A percentile compares a stretch with the other conserved stretches of the same genome.
These are phyloP conservation scores for Microbotryomycetes sp. DNA, from an alignment of 1,284 basidiomycete genomes.

Conservation along the genomic window DNA sequence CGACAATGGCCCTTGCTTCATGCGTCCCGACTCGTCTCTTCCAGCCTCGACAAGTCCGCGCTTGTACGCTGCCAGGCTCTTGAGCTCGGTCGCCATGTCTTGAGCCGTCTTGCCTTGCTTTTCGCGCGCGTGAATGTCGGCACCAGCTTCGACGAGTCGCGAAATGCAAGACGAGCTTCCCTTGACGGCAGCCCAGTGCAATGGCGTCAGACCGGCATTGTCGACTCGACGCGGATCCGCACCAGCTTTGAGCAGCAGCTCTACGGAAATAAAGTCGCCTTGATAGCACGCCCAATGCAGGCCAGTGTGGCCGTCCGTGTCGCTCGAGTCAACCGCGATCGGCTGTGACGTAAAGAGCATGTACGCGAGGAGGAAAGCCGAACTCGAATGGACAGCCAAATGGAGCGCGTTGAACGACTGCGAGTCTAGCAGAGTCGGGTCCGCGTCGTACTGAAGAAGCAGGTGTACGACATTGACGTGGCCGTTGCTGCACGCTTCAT, in stretches of 20 bases:
- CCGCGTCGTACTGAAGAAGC: slow-evolving; percentile 77
- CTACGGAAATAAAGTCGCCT: slow-evolving; percentile 90
- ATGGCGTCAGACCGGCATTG: slow-evolving; percentile 73
- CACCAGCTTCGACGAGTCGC: slow-evolving; percentile 74
- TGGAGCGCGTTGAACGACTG: slow-evolving; percentile 97
- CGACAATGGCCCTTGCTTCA: slow-evolving; percentile 21
- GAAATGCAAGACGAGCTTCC: slow-evolving; percentile 80
- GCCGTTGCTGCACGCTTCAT: slow-evolving; percentile 60
- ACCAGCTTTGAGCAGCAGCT: slow-evolving; percentile 80
- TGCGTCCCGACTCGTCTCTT: slow-evolving; percentile 35
- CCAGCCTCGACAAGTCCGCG: slow-evolving; percentile 75
- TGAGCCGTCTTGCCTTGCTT: slow-evolving; percentile 77
- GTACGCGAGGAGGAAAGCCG: slow-evolving; percentile 88
- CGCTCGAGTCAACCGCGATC: slow-evolving; percentile 75
- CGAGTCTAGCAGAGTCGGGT: slow-evolving; percentile 81
- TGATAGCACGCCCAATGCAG: slow-evolving; percentile 99
- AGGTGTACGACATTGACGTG: slow-evolving; percentile 92
- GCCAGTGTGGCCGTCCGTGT: slow-evolving; percentile 86
- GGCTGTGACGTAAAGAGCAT: slow-evolving; percentile 56
- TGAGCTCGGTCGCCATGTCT: slow-evolving; percentile 92
- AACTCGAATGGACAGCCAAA: slow-evolving; percentile 86
- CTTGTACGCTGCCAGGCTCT: slow-evolving; percentile 78
- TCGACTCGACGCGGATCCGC: slow-evolving; percentile 70
- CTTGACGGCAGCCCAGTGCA: slow-evolving; percentile 98
- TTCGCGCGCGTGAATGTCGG: slow-evolving; percentile 73